Evolutionary conservation across 257 asterid genomes (phyloP).

Genomic region (Ilex aquifolium): DNA sequence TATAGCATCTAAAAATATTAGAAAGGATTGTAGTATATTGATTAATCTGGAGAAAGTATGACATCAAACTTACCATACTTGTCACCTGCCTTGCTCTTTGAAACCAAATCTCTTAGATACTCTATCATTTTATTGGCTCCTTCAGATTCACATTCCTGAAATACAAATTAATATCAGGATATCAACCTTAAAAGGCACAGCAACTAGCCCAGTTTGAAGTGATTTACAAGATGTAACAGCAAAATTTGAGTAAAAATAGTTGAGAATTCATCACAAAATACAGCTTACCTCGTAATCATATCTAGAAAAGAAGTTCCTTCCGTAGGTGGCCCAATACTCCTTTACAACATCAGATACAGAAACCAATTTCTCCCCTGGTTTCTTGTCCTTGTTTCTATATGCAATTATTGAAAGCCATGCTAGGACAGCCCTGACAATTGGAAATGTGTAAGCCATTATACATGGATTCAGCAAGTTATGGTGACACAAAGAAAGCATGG

Average conservation of each 20-base stretch:
- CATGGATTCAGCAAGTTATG: neutral
- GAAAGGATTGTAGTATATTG: constrained; percentile 3
- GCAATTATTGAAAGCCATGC: constrained; percentile 99
- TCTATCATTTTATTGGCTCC: constrained; percentile 79
- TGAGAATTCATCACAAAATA: constrained; percentile 13
- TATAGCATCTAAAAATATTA: constrained; percentile 8
- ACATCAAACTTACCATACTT: constrained; percentile 44
- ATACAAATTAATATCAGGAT: constrained; percentile 10
- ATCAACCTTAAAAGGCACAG: constrained; percentile 9
- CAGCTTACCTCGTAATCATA: constrained; percentile 85
- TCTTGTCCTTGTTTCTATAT: constrained; percentile 69
- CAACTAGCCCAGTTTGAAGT: neutral
- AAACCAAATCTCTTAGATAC: constrained; percentile 61
- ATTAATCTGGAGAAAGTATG: neutral
- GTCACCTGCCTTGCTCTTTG: constrained; percentile 72
- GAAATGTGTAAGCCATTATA: constrained; percentile 14
- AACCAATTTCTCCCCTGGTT: constrained; percentile 68
- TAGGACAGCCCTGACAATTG: constrained; percentile 74
- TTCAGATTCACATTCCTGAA: constrained; percentile 85
- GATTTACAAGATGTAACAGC: neutral
- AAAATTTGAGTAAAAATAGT: constrained; percentile 4
- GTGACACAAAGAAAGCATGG: neutral
- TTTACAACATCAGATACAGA: constrained; percentile 85
- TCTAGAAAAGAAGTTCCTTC: constrained; percentile 93
- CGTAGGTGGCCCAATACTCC: constrained; percentile 91